Conservation (phyloP, 2,329 filamentous ascomycete genomes). For the Alternaria tenuissima region DNA sequence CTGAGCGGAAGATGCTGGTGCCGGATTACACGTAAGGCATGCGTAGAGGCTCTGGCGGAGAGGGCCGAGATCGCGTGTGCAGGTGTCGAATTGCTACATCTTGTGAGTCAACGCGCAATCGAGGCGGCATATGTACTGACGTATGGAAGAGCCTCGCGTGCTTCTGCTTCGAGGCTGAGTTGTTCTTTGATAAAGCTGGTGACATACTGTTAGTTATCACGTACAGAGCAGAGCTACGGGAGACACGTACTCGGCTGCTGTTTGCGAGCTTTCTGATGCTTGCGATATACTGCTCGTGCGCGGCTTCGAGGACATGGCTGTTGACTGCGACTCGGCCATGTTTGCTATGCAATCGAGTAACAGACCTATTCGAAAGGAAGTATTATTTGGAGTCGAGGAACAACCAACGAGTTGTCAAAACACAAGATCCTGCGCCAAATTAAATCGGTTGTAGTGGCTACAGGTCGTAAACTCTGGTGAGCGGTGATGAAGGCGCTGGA, state of each 20-base stretch:
- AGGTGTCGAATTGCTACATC: constrained; percentile 85
- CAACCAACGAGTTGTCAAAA: too few species aligned
- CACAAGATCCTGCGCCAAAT: background rate
- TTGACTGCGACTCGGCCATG: constrained; percentile 42
- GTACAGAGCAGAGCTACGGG: too few species aligned
- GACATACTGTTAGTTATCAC: background rate
- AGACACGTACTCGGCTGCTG: constrained; percentile 57
- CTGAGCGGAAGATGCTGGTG: constrained; percentile 68
- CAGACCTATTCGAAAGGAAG: background rate
- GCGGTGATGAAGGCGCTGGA: constrained; percentile 11
- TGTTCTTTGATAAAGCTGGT: constrained; percentile 85
- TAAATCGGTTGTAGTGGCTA: background rate
- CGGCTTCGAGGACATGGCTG: constrained; percentile 34
- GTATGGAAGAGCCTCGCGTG: constrained; percentile 92
- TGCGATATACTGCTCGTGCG: constrained; percentile 54
- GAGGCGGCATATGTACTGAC: constrained; percentile 60
- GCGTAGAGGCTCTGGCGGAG: constrained; percentile 90
- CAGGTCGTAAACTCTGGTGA: background rate
- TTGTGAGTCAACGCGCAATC: constrained; percentile 21
- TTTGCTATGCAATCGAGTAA: constrained; percentile 2
- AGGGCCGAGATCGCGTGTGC: constrained; percentile 87
- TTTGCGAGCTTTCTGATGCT: constrained; percentile 62
- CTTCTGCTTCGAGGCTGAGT: constrained; percentile 90
- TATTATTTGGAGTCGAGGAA: background rate
- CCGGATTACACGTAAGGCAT: constrained; percentile 91